These are phyloP conservation scores for Nemania diffusa DNA, from an alignment of 2,329 filamentous ascomycete species.

Conservation along the genomic window DNA sequence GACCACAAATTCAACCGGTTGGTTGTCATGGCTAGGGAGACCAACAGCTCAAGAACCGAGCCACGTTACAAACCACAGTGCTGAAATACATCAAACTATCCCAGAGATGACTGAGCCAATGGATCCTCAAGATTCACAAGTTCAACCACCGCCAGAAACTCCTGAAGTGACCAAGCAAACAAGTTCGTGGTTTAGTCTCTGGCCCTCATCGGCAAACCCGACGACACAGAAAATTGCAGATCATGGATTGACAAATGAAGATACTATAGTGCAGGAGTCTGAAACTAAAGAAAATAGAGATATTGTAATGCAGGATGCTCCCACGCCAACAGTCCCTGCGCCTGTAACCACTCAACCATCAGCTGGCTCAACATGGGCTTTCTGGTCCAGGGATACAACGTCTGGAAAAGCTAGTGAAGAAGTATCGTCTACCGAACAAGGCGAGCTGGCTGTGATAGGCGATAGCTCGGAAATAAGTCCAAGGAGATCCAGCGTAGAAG, in stretches of 20 bases:
- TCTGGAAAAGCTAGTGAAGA: constrained; percentile 51
- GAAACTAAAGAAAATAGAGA: constrained; percentile 52
- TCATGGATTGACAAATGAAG: constrained; percentile 33
- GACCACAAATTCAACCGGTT: constrained; percentile 56
- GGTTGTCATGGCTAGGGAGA: constrained; percentile 65
- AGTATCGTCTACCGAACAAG: constrained; percentile 52
- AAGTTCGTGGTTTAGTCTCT: constrained; percentile 52
- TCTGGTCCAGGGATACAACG: constrained; percentile 74
- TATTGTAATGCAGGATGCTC: constrained; percentile 57
- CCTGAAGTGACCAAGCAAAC: constrained; percentile 41
- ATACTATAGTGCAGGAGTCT: constrained; percentile 38
- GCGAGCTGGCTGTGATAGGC: constrained; percentile 66
- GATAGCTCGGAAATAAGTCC: constrained; percentile 67
- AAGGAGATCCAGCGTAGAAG: constrained; percentile 57
- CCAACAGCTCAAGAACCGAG: constrained; percentile 40
- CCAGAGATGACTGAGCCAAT: constrained; percentile 37
- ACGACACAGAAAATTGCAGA: constrained; percentile 28
- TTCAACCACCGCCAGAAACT: constrained; percentile 37
- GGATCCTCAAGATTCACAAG: constrained; percentile 33
- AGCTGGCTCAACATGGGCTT: constrained; percentile 78
- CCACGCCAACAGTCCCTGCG: constrained; percentile 42
- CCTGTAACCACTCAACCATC: constrained; percentile 52
- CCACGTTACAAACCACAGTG: constrained; percentile 25
- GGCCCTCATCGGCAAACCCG: constrained; percentile 43
- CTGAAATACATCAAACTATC: constrained; percentile 36